Conservation (phyloP, 2,329 filamentous ascomycete genomes). For the Alternaria burnsii region DNA sequence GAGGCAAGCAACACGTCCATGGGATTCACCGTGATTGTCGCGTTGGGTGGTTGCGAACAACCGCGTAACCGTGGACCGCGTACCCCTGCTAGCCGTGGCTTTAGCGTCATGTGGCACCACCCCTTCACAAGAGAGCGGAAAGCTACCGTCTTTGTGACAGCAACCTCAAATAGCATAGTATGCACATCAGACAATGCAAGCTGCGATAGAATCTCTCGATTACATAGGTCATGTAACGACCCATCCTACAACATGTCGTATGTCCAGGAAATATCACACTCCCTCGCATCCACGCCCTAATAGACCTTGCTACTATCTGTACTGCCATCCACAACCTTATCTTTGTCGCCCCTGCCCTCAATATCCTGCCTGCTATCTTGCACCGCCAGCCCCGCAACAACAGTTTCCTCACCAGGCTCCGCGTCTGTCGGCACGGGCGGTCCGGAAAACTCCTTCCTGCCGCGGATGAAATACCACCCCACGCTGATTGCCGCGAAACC, state of each 20-base stretch:
- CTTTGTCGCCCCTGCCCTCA: constrained; percentile 32
- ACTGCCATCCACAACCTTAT: constrained; percentile 22
- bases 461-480: constrained; percentile 49
- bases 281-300: constrained; percentile 1
- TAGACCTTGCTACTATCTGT: background rate
- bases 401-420: constrained; percentile 44
- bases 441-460: constrained; percentile 50
- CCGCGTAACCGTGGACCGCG: constrained; percentile 17
- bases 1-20: constrained; percentile 31
- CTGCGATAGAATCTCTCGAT: background rate
- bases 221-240: background rate
- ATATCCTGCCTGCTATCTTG: constrained; percentile 40
- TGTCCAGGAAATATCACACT: background rate
- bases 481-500: constrained; percentile 50
- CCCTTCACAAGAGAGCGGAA: background rate
- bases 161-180: background rate
- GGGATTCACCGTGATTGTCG: constrained; percentile 24
- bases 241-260: background rate
- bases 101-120: constrained; percentile 15
- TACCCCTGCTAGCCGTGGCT: constrained; percentile 17
- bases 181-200: background rate
- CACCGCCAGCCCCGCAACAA: constrained; percentile 43
- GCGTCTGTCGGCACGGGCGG: constrained; percentile 50
- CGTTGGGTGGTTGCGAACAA: constrained; percentile 25
- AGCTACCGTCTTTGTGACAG: background rate